Evolutionary conservation across 2,329 filamentous ascomycete genomes (phyloP), one percentile per base, ranked within the genome.

Genomic region (Tolypocladium inflatum): DNA sequence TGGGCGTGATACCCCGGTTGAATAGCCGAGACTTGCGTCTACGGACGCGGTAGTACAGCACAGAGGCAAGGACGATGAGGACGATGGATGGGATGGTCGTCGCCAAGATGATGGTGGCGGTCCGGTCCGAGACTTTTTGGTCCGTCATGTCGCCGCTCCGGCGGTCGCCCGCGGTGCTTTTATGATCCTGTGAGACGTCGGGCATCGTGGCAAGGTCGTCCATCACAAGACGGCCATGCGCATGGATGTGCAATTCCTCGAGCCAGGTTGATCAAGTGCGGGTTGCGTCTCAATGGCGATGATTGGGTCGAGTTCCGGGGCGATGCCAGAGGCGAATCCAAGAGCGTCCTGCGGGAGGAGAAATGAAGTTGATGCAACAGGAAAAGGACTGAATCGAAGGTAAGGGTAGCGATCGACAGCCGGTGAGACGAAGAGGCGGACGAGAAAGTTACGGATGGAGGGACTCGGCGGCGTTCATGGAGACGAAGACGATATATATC

Each of bases 1-100:
- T 85, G 15, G 84, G 84, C 0, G 82, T 82, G 51, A 82, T 81
- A 54, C 81, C 82, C 55, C 84, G 74, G 55, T 76, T 74, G 62
- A 81, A 76, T 57, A 84, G 74, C 4, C 72, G 73, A 33, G 69
- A 65, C 52, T 67, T 73, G 48, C 74, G 74, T 48, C 74, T 71
- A 45, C 69, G 72, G 19, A 74, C 69, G 55, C 74, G 70, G 60
- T 72, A 77, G 41, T 74, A 64, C 52, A 78, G 66, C 3, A 75
- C 61, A 21, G 66, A 64, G 4, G 70, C 70, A 23, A 71, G 58
- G 39, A 61, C 56, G 57, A 72, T 64, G 54, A 79, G 66, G 19
- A 74, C 62, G 37, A 78, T 63, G 11, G 72, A 76, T 2, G 80
- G 72, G 51, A 80, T 74, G n/a, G 76, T 76, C 11, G 77, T 79